Evolutionary conservation across 805 yeast genomes (phyloP), one percentile per base, ranked within the genome.

Genomic region (Myxozyma nipponensis): DNA sequence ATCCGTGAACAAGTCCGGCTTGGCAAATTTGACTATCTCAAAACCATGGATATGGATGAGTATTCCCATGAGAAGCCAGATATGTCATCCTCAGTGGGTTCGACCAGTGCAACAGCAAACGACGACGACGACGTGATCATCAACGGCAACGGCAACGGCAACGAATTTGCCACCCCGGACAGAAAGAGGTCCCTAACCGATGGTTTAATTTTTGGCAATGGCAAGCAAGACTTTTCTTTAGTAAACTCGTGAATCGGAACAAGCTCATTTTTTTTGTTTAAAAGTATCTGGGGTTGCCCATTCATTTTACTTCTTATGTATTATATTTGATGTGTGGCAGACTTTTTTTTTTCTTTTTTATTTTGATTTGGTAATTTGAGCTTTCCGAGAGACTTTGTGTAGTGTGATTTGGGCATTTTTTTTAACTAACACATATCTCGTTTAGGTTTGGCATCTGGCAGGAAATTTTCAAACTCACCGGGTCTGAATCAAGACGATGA

Each of bases 1-100:
- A 72, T 86, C 43, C 73, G 93, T 48, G 93, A 84, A 59, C 67
- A 76, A 54, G 79, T 76, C 52, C 67, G 69, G 13, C 60, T 68
- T 50, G 86, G 87, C 5, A 76, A 70, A 46, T 83, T 72, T 61
- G 68, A 65, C 32, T 43, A 58, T 36, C 46, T 60, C 15, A 37
- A 45, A 9, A 47, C 49, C n/a, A n/a, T n/a, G n/a, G n/a, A n/a
- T n/a, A n/a, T 38, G 22, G 39, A 38, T 7, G 32, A 21, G 25
- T 40, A 48, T 15, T 28, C 28, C 26, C 32, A 43, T 13, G 28
- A 39, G 15, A 38, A 39, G 24, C 36, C 30, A 2, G 39, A 43
- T 21, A 26, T 32, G 26, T 42, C 22, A 23, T 22, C 42, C 18
- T 15, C n/a, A 21, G 26, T 19, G 18, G 24, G n/a, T 37, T 6